phyloP scores from a whole-genome alignment of 805 yeast species.

The Candida ascalaphidarum region DNA sequence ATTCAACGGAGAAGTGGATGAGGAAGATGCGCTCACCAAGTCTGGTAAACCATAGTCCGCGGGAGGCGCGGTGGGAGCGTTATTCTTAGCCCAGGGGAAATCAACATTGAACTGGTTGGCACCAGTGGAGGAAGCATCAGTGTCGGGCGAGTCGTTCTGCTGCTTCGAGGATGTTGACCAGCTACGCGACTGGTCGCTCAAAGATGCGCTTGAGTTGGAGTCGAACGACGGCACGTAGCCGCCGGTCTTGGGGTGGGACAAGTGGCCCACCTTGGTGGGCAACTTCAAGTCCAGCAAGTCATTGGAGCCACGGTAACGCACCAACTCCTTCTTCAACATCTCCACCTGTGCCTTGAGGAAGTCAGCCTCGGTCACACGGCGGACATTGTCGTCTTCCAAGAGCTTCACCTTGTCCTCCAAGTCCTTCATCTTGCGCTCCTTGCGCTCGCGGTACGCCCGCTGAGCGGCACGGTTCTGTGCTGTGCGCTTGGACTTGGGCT shows the following conservation, averaged over 20 bases:
- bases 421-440: conserved; percentile 79
- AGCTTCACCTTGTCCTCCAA: conserved; percentile 68
- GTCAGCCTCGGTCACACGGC: conserved; percentile 64
- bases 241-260: conserved; percentile 11
- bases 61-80: conserved; percentile 1
- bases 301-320: conserved; percentile 41
- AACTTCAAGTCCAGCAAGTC: conserved; percentile 21
- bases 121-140: conserved; percentile 1
- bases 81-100: conserved; percentile 41
- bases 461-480: conserved; percentile 99
- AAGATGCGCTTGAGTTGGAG: conserved; percentile 1
- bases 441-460: conserved; percentile 91
- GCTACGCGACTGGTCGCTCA: background rate
- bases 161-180: background rate
- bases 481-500: conserved; percentile 82
- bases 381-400: conserved; percentile 65
- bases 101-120: conserved; percentile 35
- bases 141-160: conserved; percentile 1
- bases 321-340: conserved; percentile 62
- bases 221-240: conserved; percentile 10
- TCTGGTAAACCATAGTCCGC: conserved; percentile 18
- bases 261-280: conserved; percentile 22
- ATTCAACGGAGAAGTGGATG: conserved; percentile 30
- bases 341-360: conserved; percentile 70
- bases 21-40: conserved; percentile 24